Evolutionary conservation across 352 stramenopile genomes (phyloP), one percentile per base, ranked within the genome.

Genomic region (Phytopythium vexans): DNA sequence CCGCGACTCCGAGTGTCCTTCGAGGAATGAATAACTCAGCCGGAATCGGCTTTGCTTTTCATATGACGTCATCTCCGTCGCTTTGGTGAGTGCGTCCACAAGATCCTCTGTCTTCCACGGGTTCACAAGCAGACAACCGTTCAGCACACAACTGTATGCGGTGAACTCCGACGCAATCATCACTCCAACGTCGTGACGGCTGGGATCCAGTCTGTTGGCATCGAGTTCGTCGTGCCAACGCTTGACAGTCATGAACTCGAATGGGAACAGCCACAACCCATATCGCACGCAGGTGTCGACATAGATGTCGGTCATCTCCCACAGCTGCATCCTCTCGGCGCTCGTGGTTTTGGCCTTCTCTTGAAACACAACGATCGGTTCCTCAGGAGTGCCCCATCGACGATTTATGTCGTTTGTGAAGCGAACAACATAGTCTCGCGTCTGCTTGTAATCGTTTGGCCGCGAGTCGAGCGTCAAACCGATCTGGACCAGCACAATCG

Each of bases 161-260:
- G 93, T 90, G 68, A 99, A 99, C 66, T 99, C 96, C 31, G 92
- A 98, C 3, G 98, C 76, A 35, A 99, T 94, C 64, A 97, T 92
- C 3, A 96, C 59, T 16, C 94, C 94, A 45, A 88, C 83, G 41
- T 50, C 60, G 14, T 71, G 68, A 9, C 72, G 68, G 3, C 43
- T 58, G 9, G 54, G 56, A 33, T 70, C 60, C 42, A 59, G 53
- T 38, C 31, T 53, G 34, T 33, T 74, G 8, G 48, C 60, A 2
- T 70, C 66, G 52, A 76, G 70, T 21, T 79, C 59, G 31, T 72
- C 56, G 37, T 85, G 80, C 14, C 67, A 56, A 35, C 86, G 72
- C 47, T 91, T 78, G 3, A 77, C 80, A 8, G 86, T 71, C 21
- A 91, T 77, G 45, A 86, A 93, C 54, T 91, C 81, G 50, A 91